These are phyloP conservation scores for Micractinium sp. DNA, from an alignment of 139 green algal genomes.

Conservation along the genomic window DNA sequence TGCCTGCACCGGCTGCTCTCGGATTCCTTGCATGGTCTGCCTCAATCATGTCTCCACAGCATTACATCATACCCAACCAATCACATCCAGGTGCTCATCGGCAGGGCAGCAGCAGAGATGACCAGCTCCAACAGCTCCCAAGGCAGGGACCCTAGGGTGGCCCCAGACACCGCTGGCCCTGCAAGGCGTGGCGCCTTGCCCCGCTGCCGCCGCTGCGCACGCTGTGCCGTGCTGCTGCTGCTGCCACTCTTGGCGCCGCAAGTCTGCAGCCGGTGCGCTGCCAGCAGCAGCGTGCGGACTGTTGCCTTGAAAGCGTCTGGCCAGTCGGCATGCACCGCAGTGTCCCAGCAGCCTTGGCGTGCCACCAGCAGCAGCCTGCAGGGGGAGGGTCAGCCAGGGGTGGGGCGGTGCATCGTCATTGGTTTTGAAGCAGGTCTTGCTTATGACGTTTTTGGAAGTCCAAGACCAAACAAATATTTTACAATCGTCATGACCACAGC, in stretches of 20 bases:
- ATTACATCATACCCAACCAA: background rate
- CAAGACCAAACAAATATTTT: too few relatives aligned
- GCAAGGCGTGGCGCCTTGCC: background rate
- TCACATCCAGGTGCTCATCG: background rate
- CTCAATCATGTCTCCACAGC: too few relatives aligned
- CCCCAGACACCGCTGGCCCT: background rate
- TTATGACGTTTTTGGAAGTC: too few relatives aligned
- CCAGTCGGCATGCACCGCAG: background rate
- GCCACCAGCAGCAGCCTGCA: slow-evolving; percentile 21
- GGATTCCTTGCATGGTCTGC: too few relatives aligned
- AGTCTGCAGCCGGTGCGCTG: background rate
- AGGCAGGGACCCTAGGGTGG: background rate
- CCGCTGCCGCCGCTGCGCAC: too few relatives aligned
- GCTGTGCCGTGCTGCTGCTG: background rate
- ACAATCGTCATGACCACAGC: too few relatives aligned
- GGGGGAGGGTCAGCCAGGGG: background rate
- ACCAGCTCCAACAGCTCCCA: background rate
- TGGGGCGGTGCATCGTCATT: too few relatives aligned
- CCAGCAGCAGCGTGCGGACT: background rate
- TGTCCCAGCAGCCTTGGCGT: background rate
- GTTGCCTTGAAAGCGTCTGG: background rate
- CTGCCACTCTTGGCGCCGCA: background rate
- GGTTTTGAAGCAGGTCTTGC: too few relatives aligned
- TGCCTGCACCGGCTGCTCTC: too few relatives aligned
- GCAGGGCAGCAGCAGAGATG: background rate